phyloP scores from a whole-genome alignment of 2,329 filamentous ascomycete genomes.

The Alternaria rosae region DNA sequence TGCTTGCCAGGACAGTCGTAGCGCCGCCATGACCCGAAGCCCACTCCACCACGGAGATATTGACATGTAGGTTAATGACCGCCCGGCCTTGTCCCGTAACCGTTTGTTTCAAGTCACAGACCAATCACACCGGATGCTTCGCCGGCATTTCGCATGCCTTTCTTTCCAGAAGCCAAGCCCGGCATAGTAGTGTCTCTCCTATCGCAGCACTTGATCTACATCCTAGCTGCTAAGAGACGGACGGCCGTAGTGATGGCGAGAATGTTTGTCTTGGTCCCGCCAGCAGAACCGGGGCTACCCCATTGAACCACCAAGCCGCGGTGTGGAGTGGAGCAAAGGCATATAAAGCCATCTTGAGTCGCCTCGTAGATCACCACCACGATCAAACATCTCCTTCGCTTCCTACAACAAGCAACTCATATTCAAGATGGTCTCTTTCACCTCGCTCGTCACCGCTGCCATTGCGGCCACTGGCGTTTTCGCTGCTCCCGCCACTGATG shows the following conservation, averaged over 20 bases:
- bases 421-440: constrained; percentile 42
- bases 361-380: constrained; percentile 19
- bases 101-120: constrained; percentile 26
- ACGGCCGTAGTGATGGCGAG: constrained; percentile 17
- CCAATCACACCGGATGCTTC: constrained; percentile 19
- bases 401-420: not conserved
- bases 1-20: constrained; percentile 14
- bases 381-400: constrained; percentile 16
- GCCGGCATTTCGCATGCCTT: not conserved
- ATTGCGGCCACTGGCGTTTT: constrained; percentile 34
- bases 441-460: constrained; percentile 34
- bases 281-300: constrained; percentile 8
- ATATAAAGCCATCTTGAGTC: constrained; percentile 30
- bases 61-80: constrained; percentile 32
- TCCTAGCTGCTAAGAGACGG: constrained; percentile 27
- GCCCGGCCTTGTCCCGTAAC: constrained; percentile 21
- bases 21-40: constrained; percentile 12
- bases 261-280: constrained; percentile 23
- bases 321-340: constrained; percentile 10
- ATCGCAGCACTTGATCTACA: constrained; percentile 21
- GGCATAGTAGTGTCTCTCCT: constrained; percentile 25
- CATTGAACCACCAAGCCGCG: constrained; percentile 7
- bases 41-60: constrained; percentile 31
- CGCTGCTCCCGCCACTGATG: constrained; percentile 41
- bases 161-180: constrained; percentile 21